Conservation (phyloP, 2,329 filamentous ascomycete species). For the Septoria linicola region DNA sequence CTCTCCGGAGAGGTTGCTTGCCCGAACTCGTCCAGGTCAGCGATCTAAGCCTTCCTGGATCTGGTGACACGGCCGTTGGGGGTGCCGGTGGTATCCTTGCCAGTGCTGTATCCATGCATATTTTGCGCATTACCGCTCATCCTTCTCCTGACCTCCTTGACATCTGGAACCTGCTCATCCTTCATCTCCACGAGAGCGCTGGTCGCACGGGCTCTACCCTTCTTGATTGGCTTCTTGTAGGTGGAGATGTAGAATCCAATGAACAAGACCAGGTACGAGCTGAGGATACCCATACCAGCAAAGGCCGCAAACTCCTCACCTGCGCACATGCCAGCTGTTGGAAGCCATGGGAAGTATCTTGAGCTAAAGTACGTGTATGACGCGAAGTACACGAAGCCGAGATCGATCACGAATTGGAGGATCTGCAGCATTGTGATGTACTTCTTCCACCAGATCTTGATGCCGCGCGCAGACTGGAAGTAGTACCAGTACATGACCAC, state of each 20-base stretch:
- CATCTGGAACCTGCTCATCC: constrained; percentile 62
- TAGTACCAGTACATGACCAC: constrained; percentile 99
- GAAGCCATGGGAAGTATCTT: constrained; percentile 81
- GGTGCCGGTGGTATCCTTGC: constrained; percentile 43
- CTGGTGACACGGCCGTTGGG: constrained; percentile 63
- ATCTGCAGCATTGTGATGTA: constrained; percentile 98
- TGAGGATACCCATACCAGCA: constrained; percentile 85
- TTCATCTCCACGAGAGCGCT: constrained; percentile 85
- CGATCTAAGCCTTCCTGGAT: constrained; percentile 66
- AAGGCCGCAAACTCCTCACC: constrained; percentile 97
- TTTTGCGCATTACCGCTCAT: constrained; percentile 46
- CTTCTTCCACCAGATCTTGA: constrained; percentile 99
- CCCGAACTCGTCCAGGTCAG: constrained; percentile 25
- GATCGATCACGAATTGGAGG: constrained; percentile 93
- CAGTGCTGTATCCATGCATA: constrained; percentile 36
- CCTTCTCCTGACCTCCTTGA: constrained; percentile 53
- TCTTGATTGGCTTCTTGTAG: constrained; percentile 82
- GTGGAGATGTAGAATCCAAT: constrained; percentile 98
- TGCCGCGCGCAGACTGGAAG: constrained; percentile 95
- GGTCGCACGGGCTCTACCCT: constrained; percentile 71
- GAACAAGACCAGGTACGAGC: constrained; percentile 95
- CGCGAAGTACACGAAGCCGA: constrained; percentile 97
- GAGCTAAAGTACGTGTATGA: constrained; percentile 98
- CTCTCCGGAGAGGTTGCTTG: constrained; percentile 20
- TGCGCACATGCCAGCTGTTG: constrained; percentile 81